Evolutionary conservation across 2,329 filamentous ascomycete genomes (phyloP).

Genomic region (Diplocarpon mali): DNA sequence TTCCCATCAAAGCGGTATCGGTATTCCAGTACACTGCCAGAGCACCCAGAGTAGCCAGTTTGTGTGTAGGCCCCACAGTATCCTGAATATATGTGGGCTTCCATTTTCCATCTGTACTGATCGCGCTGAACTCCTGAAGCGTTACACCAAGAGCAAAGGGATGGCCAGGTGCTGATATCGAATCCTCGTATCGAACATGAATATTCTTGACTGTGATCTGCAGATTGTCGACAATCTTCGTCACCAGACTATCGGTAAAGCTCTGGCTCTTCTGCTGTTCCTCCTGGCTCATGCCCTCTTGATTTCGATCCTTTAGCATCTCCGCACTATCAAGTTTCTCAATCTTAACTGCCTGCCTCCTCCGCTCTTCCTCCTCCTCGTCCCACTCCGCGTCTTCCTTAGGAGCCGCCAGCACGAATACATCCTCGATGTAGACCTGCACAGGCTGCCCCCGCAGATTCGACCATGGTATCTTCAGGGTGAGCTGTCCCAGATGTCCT

Average conservation of each 20-base stretch:
- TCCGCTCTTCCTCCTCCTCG: conserved; percentile 78
- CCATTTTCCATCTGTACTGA: conserved; percentile 94
- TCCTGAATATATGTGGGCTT: conserved; percentile 92
- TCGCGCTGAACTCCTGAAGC: conserved; percentile 89
- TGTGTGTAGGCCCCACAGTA: conserved; percentile 73
- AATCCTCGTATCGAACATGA: conserved; percentile 95
- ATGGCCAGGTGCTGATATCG: conserved; percentile 86
- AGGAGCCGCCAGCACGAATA: conserved; percentile 87
- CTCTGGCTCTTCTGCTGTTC: conserved; percentile 97
- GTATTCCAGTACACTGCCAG: conserved; percentile 98
- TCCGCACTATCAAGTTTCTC: conserved; percentile 97
- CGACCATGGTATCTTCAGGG: conserved; percentile 91
- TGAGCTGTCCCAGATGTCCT: conserved; percentile 86
- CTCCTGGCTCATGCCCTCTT: conserved; percentile 87
- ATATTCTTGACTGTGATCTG: conserved; percentile 98
- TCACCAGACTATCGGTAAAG: conserved; percentile 88
- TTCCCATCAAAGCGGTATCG: conserved; percentile 72
- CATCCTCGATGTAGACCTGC: conserved; percentile 91
- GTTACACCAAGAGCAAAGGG: conserved; percentile 90
- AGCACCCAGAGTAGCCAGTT: conserved; percentile 81
- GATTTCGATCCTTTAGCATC: conserved; percentile 79
- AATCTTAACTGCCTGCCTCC: conserved; percentile 90
- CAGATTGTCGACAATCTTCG: conserved; percentile 96
- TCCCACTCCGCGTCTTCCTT: conserved; percentile 93
- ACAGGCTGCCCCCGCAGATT: conserved; percentile 92